Percentiles rank a stretch among this genome's conserved stretches.
phyloP scores from a whole-genome alignment of 2,329 filamentous ascomycete genomes.

The Rhytidhysteron rufulum region DNA sequence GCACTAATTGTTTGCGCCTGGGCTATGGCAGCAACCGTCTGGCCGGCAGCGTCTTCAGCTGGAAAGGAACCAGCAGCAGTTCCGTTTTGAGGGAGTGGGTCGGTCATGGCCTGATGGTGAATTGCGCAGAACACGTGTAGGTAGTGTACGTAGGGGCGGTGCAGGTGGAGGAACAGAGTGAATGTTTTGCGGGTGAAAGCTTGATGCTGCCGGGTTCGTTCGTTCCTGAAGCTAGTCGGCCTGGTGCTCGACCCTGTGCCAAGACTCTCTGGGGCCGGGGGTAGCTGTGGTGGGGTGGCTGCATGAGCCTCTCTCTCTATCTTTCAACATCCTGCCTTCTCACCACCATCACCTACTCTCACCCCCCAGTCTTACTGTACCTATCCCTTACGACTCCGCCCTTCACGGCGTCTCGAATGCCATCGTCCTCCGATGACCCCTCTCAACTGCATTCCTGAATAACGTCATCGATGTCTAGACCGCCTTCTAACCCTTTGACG shows the following conservation, averaged over 20 bases:
- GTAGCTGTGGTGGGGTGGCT: constrained; percentile 1
- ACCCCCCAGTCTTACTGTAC: too few relatives aligned
- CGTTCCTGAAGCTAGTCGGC: not conserved
- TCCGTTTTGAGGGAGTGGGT: not conserved
- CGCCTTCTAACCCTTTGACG: constrained; percentile 22
- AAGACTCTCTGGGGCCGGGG: too few relatives aligned
- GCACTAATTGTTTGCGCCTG: constrained; percentile 41
- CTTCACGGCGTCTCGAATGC: too few relatives aligned
- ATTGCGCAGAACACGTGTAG: not conserved
- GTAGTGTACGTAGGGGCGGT: not conserved
- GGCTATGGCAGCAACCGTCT: constrained; percentile 35
- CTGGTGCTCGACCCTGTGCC: not conserved
- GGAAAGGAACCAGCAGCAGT: constrained; percentile 24
- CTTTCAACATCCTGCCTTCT: not conserved
- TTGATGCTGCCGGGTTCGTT: not conserved
- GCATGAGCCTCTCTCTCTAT: not conserved
- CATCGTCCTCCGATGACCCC: too few relatives aligned
- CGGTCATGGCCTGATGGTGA: not conserved
- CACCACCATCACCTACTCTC: not conserved
- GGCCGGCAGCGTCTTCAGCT: constrained; percentile 29
- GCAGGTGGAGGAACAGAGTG: too few relatives aligned
- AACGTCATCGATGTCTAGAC: constrained; percentile 22
- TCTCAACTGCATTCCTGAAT: too few relatives aligned
- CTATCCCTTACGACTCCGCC: too few relatives aligned
- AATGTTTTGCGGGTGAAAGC: too few relatives aligned